Base-by-base conservation (phyloP, 331 rosid genomes). In the Malus hybrid region DNA sequence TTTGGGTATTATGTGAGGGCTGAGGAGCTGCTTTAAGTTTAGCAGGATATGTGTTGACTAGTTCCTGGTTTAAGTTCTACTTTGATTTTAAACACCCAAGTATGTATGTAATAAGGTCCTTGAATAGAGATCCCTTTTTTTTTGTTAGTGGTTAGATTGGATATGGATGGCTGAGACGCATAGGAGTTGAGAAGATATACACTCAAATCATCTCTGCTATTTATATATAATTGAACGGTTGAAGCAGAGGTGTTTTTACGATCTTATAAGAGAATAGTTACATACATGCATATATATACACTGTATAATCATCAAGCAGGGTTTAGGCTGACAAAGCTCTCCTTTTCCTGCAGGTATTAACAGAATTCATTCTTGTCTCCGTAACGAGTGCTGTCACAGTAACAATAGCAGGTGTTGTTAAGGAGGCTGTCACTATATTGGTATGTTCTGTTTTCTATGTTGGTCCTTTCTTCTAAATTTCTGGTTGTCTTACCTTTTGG, bases 341-440 rank as follows among this genome's bases (percentile, higher is more conserved):
- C 60, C 68, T 65, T 50, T 83, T 81, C 72, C 82, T 85, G 79
- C 82, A 95, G 97, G 99, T 92, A 71, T 82, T 95, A 68, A 95
- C 97, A 44, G 96, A 95, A 74, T 95, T 87, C 87, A 71, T 95
- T 87, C 89, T 92, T 79, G 86, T 95, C 86, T 95, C 97, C 0
- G 93, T 89, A 70, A 92, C 99, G 72, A 95, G 99, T 85, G 97
- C 99, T 12, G 97, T 92, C 79, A 92, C 99, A 11, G 90, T 95
- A 68, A 92, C 99, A 42, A 93, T 95, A 70, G 97, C 96, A 24
- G 97, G 99, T 76, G 97, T 90, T 84, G 97, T 92, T 54, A 95
- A 95, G 90, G 99, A 95, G 85, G 96, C 99, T 24, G 86, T 92
- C 85, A 95, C 99, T 75, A 95, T 95, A 84, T 82, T 95, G 99